Base-by-base conservation (phyloP, 495 filamentous ascomycete genomes). In the Penicillium herquei region DNA sequence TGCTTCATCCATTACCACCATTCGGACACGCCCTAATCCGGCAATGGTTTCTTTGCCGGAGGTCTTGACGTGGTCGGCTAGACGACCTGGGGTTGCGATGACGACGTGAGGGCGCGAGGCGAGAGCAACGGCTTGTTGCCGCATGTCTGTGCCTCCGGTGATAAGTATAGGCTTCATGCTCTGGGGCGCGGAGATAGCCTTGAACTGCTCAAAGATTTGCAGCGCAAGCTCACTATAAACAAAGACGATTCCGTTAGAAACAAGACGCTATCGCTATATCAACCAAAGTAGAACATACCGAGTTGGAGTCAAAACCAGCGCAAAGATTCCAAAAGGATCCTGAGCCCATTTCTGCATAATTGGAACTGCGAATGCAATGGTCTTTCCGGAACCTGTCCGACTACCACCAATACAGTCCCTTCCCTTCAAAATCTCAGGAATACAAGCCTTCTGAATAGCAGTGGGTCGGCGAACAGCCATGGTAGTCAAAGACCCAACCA, bases 381-480 rank as follows among this genome's bases (percentile, higher is more conserved):
- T 98, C 77, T 98, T 98, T 68, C 94, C 94, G n/a, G 93, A 96
- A 74, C 94, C 94, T 3, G 94, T 98, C 52, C 89, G 81, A 62
- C 90, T 96, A 14, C 91, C 91, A 60, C 95, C 94, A 60, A 98
- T 96, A 60, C 92, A 96, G 71, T 98, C 91, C 58, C 87, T 81
- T 4, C 94, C 94, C 65, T 90, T 85, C 50, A 98, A 67, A 42
- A 98, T 96, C 61, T 88, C 86, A 16, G 90, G 91, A 64, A 98
- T 97, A 71, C 89, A 95, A 47, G 84, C 88, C 58, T 86, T 88
- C 61, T 98, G 94, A 75, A 98, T 98, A 51, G 86, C 86, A 0
- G 94, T 98, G 0, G 94, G 94, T 44, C 86, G 77, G 55, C 84
- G 87, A 67, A 98, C 96, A 26, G 90, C 88, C 89, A 98, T 89